Percentiles rank a stretch among this genome's conserved stretches.
Evolutionary conservation across 2,329 filamentous ascomycete species (phyloP).

Genomic region (Penicillium sp.): DNA sequence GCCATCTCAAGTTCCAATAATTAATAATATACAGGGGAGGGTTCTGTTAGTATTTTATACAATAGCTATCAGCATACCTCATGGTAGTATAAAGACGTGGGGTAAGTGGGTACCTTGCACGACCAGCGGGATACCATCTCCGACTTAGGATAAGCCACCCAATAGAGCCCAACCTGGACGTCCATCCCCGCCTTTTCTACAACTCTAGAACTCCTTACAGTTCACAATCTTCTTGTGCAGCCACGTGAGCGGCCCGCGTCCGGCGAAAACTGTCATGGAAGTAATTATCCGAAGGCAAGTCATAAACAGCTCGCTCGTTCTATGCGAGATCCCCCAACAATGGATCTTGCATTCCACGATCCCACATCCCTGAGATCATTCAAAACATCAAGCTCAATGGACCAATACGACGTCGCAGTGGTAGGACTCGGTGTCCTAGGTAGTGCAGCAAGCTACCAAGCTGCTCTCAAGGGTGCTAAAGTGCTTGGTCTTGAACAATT

Average conservation of each 20-base stretch:
- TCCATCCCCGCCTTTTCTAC: neutral
- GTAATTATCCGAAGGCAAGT: neutral
- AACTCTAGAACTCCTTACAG: neutral
- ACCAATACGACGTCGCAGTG: constrained; percentile 27
- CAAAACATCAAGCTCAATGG: constrained; percentile 7
- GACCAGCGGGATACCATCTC: neutral
- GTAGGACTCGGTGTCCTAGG: constrained; percentile 29
- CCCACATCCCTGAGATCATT: neutral
- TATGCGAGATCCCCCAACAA: neutral
- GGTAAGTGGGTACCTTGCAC: neutral
- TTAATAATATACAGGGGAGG: too few species aligned
- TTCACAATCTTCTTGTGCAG: neutral
- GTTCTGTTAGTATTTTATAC: neutral
- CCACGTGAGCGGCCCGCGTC: neutral
- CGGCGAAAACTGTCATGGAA: neutral
- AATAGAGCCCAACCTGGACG: neutral
- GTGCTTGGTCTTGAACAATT: constrained; percentile 31
- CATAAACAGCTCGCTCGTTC: neutral
- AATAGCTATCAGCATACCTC: neutral
- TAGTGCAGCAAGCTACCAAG: constrained; percentile 29
- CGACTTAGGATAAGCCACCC: neutral
- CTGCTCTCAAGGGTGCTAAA: constrained; percentile 25
- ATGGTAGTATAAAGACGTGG: neutral
- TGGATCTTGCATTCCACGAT: neutral
- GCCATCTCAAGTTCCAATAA: too few species aligned